These are phyloP conservation scores for Parmales sp. DNA, from an alignment of 108 stramenopile species.

Conservation along the genomic window DNA sequence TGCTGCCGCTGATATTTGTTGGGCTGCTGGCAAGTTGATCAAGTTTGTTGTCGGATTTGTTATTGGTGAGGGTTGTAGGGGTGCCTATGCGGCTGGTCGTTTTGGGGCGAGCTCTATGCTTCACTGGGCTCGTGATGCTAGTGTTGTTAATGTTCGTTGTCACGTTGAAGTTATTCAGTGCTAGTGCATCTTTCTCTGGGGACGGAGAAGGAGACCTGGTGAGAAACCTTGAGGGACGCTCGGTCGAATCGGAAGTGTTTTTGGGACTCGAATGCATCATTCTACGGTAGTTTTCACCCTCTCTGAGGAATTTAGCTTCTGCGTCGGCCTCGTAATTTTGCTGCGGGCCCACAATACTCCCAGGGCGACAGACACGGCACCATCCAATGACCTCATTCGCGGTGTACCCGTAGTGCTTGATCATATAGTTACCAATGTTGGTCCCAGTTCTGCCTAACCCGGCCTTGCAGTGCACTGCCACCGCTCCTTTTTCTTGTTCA, in stretches of 20 bases:
- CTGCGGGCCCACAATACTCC: constrained; percentile 96
- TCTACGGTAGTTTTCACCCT: neutral
- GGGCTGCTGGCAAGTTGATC: no score
- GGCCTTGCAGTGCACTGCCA: constrained; percentile 99
- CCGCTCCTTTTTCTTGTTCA: constrained; percentile 41
- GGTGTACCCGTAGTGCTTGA: constrained; percentile 91
- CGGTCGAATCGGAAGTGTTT: neutral
- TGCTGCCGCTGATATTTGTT: no score
- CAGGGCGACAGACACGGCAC: constrained; percentile 94
- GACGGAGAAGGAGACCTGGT: neutral
- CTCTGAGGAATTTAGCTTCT: constrained; percentile 23
- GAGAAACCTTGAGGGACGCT: neutral
- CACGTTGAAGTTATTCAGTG: neutral
- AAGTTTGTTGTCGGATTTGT: no score
- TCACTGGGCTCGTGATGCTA: neutral
- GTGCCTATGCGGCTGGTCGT: no score
- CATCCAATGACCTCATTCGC: constrained; percentile 88
- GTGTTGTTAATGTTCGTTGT: neutral
- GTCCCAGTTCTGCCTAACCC: constrained; percentile 96
- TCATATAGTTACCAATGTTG: constrained; percentile 90
- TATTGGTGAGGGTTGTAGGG: no score
- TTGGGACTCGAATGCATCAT: neutral
- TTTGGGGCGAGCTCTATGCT: neutral
- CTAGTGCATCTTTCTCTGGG: neutral
- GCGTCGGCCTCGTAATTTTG: constrained; percentile 89